Percentiles rank a stretch among this genome's conserved stretches.
Evolutionary conservation across 305 asterid genomes (phyloP).

Genomic region (Withania somnifera): DNA sequence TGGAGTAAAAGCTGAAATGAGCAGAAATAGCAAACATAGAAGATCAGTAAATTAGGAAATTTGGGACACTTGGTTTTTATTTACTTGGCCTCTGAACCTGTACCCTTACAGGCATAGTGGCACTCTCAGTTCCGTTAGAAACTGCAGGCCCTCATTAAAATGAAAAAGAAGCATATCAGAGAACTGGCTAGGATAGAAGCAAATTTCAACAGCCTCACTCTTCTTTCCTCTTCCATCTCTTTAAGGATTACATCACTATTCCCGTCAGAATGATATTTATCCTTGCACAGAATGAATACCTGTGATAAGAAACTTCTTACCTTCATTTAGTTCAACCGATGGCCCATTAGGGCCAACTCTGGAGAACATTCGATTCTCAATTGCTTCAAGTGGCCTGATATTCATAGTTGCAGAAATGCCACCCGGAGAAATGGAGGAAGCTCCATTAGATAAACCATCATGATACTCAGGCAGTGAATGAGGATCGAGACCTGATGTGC

Average conservation of each 20-base stretch:
- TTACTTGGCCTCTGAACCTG: background rate
- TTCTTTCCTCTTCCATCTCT: background rate
- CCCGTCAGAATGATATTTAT: background rate
- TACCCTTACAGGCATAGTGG: background rate
- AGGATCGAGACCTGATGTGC: conserved; percentile 52
- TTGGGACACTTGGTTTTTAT: background rate
- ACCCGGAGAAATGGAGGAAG: conserved; percentile 54
- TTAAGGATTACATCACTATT: background rate
- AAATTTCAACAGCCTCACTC: background rate
- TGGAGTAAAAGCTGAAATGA: conserved; percentile 54
- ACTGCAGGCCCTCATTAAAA: background rate
- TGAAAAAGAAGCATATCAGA: background rate
- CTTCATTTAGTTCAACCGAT: conserved; percentile 60
- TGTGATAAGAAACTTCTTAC: conserved; percentile 20
- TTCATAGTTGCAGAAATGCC: conserved; percentile 46
- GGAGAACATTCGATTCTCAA: conserved; percentile 54
- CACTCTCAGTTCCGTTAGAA: background rate
- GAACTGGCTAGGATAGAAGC: background rate
- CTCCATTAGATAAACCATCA: conserved; percentile 61
- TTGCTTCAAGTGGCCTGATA: conserved; percentile 43
- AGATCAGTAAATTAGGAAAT: background rate
- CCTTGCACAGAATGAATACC: background rate
- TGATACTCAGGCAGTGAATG: conserved; percentile 82
- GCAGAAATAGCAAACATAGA: conserved; percentile 4
- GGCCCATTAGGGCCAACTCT: conserved; percentile 52